Percentiles rank a stretch among this genome's conserved stretches.
phyloP scores from a whole-genome alignment of 768 basidiomycete genomes.

The Podaxis rugospora region DNA sequence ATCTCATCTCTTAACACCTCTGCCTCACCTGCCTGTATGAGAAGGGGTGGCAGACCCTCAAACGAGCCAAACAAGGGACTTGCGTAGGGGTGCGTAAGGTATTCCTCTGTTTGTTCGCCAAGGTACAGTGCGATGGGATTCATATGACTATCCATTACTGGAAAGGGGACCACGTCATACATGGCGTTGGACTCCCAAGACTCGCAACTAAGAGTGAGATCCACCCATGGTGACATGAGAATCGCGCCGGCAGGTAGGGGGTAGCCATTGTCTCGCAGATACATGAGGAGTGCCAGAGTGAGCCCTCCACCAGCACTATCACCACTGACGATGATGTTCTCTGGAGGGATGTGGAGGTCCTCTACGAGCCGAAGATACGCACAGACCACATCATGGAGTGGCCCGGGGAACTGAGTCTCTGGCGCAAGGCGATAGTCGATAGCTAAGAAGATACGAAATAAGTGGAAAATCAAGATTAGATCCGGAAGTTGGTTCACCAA shows the following conservation, averaged over 20 bases:
- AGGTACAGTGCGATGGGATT: conserved; percentile 95
- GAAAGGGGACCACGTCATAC: conserved; percentile 80
- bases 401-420: conserved; percentile 91
- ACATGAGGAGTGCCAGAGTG: conserved; percentile 82
- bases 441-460: conserved; percentile 41
- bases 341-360: conserved; percentile 85
- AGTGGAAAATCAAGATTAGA: background rate
- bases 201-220: conserved; percentile 94
- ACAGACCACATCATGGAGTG: conserved; percentile 77
- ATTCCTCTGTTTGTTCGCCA: conserved; percentile 72
- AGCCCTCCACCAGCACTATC: conserved; percentile 95
- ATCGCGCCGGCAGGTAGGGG: conserved; percentile 82
- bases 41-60: conserved; percentile 77
- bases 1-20: conserved; percentile 96
- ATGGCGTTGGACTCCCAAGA: conserved; percentile 95
- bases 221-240: conserved; percentile 89
- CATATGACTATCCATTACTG: conserved; percentile 74
- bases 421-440: conserved; percentile 96
- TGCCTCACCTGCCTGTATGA: conserved; percentile 90
- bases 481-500: conserved; percentile 36
- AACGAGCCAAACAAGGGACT: conserved; percentile 93
- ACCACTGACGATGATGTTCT: conserved; percentile 85
- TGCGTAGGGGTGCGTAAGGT: conserved; percentile 94
- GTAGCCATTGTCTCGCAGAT: conserved; percentile 89
- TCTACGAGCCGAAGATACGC: conserved; percentile 85